Evolutionary conservation across 2,329 filamentous ascomycete species (phyloP).

Genomic region (Venturia asperata): DNA sequence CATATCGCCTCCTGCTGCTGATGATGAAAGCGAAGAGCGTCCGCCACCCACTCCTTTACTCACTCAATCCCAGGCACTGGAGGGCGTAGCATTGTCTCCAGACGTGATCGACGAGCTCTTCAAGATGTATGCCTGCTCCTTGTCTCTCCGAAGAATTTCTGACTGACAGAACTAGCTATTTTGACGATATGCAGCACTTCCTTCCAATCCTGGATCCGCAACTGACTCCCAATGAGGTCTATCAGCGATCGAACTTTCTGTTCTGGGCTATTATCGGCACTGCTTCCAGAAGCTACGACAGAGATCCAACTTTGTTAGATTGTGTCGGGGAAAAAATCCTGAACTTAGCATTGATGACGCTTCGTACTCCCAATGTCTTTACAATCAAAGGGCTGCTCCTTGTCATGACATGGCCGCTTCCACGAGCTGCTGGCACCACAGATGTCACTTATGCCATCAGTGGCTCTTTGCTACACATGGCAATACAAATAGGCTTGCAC

Average conservation of each 20-base stretch:
- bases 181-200: constrained; percentile 33
- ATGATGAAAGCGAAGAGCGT: constrained; percentile 18
- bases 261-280: constrained; percentile 29
- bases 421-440: constrained; percentile 28
- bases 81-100: constrained; percentile 28
- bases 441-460: constrained; percentile 34
- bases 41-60: constrained; percentile 23
- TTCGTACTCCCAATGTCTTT: constrained; percentile 28
- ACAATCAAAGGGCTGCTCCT: constrained; percentile 35
- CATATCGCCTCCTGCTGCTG: constrained; percentile 22
- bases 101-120: constrained; percentile 36
- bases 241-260: constrained; percentile 17
- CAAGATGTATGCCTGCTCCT: constrained; percentile 26
- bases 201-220: constrained; percentile 34
- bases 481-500: constrained; percentile 39
- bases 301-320: constrained; percentile 34
- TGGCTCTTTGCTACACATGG: constrained; percentile 36
- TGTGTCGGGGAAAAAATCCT: constrained; percentile 31
- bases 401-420: constrained; percentile 37
- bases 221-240: constrained; percentile 13
- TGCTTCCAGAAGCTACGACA: constrained; percentile 32
- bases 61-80: constrained; percentile 29
- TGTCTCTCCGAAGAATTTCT: not conserved
- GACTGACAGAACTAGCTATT: constrained; percentile 26
- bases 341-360: constrained; percentile 34